Evolutionary conservation across 495 filamentous ascomycete species (phyloP).

Genomic region (Talaromyces stipitatus): DNA sequence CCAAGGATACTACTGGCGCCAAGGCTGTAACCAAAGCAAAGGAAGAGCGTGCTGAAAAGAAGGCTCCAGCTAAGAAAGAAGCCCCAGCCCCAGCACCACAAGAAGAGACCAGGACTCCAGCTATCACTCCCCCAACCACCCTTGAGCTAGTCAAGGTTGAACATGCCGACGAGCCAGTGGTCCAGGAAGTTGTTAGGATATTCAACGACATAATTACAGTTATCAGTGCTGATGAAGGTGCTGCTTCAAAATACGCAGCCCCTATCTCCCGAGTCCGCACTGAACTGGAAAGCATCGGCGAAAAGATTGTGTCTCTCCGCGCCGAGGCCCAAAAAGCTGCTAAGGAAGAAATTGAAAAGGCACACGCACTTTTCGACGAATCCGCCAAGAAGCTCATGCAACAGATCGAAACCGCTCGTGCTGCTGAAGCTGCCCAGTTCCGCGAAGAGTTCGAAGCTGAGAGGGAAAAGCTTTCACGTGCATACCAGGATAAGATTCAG

Average conservation of each 20-base stretch:
- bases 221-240: slow-evolving; percentile 71
- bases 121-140: slow-evolving; percentile 42
- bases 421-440: slow-evolving; percentile 68
- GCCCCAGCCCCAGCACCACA: slow-evolving; percentile 14
- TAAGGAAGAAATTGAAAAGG: slow-evolving; percentile 63
- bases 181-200: slow-evolving; percentile 90
- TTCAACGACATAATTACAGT: slow-evolving; percentile 92
- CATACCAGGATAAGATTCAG: slow-evolving; percentile 72
- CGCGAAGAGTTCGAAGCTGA: slow-evolving; percentile 85
- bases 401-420: slow-evolving; percentile 63
- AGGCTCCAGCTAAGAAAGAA: slow-evolving; percentile 14
- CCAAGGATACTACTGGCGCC: slow-evolving; percentile 19
- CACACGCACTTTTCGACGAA: slow-evolving; percentile 68
- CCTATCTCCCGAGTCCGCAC: slow-evolving; percentile 77
- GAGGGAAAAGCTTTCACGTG: slow-evolving; percentile 63
- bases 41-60: slow-evolving; percentile 28
- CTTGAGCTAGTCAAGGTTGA: slow-evolving; percentile 69
- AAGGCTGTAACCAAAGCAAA: slow-evolving; percentile 35
- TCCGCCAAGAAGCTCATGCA: slow-evolving; percentile 70
- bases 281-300: slow-evolving; percentile 67
- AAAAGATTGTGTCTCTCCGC: slow-evolving; percentile 67
- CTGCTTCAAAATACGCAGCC: slow-evolving; percentile 60
- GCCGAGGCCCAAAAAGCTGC: slow-evolving; percentile 56
- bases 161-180: slow-evolving; percentile 72
- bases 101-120: slow-evolving; percentile 23